Conservation (phyloP, 2,329 filamentous ascomycete species). For the Trichoderma atrobrunneum region DNA sequence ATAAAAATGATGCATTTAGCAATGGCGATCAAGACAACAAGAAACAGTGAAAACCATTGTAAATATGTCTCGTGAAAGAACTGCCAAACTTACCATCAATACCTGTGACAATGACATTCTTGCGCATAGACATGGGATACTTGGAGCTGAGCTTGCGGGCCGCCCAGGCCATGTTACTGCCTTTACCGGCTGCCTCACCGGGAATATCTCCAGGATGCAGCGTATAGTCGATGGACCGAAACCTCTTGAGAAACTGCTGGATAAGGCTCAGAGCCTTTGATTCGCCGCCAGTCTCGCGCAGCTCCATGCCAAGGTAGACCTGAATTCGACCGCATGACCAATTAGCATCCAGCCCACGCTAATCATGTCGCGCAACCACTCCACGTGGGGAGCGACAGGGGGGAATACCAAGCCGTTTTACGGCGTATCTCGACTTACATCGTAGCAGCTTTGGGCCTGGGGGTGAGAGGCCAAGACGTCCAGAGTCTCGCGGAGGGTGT, state of each 20-base stretch:
- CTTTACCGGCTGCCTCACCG: slow-evolving; percentile 69
- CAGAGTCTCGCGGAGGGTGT: slow-evolving; percentile 65
- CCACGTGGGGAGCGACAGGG: not conserved
- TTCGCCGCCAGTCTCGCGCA: slow-evolving; percentile 60
- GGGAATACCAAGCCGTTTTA: not conserved
- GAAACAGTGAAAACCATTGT: not conserved
- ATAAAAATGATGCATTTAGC: not conserved
- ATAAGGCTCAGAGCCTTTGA: slow-evolving; percentile 61
- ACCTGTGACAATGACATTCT: slow-evolving; percentile 65
- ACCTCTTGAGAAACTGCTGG: slow-evolving; percentile 61
- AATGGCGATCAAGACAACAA: not conserved
- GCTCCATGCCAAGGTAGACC: slow-evolving; percentile 72
- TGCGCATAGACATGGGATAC: slow-evolving; percentile 51
- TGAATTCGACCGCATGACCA: slow-evolving; percentile 31
- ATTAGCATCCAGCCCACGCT: not conserved
- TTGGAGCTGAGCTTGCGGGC: slow-evolving; percentile 63
- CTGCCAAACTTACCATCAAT: slow-evolving; percentile 61
- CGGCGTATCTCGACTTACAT: slow-evolving; percentile 52
- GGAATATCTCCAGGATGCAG: slow-evolving; percentile 64
- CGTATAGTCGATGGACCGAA: slow-evolving; percentile 65
- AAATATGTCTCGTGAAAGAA: not conserved
- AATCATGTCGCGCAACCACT: not conserved
- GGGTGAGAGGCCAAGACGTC: slow-evolving; percentile 66
- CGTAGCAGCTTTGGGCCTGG: slow-evolving; percentile 61
- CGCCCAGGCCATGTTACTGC: slow-evolving; percentile 71